Base-by-base conservation (phyloP, 2,329 filamentous ascomycete species). In the Microascus cirrosus region DNA sequence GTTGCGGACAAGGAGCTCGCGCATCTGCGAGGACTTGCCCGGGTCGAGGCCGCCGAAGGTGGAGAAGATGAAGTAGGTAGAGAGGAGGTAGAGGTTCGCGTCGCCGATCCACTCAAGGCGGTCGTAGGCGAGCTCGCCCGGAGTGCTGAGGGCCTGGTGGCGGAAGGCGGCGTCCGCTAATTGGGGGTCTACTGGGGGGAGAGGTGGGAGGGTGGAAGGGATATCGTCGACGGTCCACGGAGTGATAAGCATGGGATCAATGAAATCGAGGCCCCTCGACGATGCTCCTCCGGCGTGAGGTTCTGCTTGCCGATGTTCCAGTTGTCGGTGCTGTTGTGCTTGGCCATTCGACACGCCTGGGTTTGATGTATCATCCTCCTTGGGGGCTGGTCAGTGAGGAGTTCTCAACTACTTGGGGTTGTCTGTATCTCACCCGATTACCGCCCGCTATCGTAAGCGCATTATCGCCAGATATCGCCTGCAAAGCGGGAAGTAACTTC, bases 31-130 rank as follows among this genome's bases (percentile, higher is more conserved):
- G 64, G 85, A 83, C 60, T 84, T 80, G 2, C 91, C 91, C 0
- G 87, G 78, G 0, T 82, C 68, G 11, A 90, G 74, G 13, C 78
- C 72, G 1, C 79, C 77, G 65, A 92, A 94, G 10, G 83, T 88
- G 59, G 84, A 75, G 70, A 84, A 89, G 60, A 97, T 87, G 56
- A 95, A 77, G 20, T 83, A 80, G 0, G 88, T 85, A 6, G 91
- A 83, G 53, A 91, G 83, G 56, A 91, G 73, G 66, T 95, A 88
- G 56, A 95, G 76, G 64, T 93, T 93, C 22, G 89, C 87, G 68
- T 97, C 93, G 7, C 93, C 93, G 8, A 96, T 77, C 73, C 93
- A 91, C 70, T 97, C 93, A 7, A 96, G 81, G 20, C 83, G 82
- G 66, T 96, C 92, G 70, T 96, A 96, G 65, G 76, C 80, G 56